Conservation (phyloP, 2,329 filamentous ascomycete genomes). For the Hypoxylon sp. region DNA sequence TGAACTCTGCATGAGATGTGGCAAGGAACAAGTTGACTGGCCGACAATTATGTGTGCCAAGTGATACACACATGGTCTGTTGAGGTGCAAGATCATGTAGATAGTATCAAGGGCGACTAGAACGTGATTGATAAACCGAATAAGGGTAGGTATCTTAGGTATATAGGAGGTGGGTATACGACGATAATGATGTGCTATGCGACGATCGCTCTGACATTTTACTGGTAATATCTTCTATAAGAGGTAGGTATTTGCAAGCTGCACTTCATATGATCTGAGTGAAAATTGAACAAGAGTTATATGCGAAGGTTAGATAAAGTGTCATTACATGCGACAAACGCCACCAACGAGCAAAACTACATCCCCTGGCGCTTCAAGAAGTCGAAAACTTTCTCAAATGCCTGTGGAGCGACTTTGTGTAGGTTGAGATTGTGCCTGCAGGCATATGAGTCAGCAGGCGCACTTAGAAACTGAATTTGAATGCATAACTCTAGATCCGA, state of each 20-base stretch:
- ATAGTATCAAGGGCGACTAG: background rate
- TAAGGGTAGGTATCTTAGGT: background rate
- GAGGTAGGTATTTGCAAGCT: background rate
- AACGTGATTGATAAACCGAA: background rate
- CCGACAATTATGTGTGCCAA: background rate
- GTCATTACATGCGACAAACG: background rate
- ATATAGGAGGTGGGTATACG: too few relatives aligned
- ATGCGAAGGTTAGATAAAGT: background rate
- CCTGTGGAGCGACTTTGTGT: constrained; percentile 50
- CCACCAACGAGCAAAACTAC: constrained; percentile 15
- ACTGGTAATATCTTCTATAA: background rate
- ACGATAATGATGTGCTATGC: background rate
- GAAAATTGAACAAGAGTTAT: background rate
- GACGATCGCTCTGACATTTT: background rate
- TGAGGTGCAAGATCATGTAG: background rate
- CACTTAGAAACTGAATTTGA: background rate
- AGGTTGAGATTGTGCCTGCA: constrained; percentile 52
- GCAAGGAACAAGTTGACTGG: background rate
- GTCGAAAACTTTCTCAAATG: constrained; percentile 49
- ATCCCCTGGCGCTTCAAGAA: constrained; percentile 50
- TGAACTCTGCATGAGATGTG: background rate
- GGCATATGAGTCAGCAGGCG: background rate
- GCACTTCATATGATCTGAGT: background rate
- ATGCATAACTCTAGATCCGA: background rate
- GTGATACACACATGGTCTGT: background rate